Conservation (phyloP, 1,284 basidiomycete species). For the Takashimella koratensis region DNA sequence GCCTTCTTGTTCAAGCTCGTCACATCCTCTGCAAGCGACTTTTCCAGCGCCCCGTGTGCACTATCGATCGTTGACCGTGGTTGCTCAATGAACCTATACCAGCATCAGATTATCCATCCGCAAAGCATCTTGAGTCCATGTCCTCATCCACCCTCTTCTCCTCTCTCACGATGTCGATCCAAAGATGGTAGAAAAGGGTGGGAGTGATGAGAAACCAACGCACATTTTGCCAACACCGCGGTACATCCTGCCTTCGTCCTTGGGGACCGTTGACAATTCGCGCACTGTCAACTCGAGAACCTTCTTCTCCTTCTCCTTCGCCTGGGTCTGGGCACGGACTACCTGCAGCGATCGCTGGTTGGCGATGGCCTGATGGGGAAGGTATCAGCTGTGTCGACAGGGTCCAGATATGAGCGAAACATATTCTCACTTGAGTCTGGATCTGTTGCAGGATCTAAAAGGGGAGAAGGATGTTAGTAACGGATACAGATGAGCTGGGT, state of each 20-base stretch:
- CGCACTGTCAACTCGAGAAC: conserved; percentile 77
- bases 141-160: no score
- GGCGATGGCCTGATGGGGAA: conserved; percentile 57
- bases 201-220: conserved; percentile 28
- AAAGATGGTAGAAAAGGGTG: neutral
- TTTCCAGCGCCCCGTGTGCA: conserved; percentile 69
- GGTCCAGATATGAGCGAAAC: no score
- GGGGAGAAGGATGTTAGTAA: neutral
- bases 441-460: conserved; percentile 81
- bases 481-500: neutral
- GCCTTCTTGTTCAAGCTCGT: conserved; percentile 66
- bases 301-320: conserved; percentile 78
- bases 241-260: conserved; percentile 66
- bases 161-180: no score
- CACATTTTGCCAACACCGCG: conserved; percentile 91
- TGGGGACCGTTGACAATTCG: conserved; percentile 42
- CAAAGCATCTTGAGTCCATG: no score
- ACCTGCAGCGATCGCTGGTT: conserved; percentile 71
- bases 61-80: conserved; percentile 72
- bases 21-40: conserved; percentile 75
- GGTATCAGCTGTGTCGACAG: no score
- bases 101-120: neutral
- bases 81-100: conserved; percentile 77
- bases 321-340: conserved; percentile 65
- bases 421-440: conserved; percentile 71